Evolutionary conservation across 495 filamentous ascomycete genomes (phyloP).

Genomic region (Paragyromitra xinjiangensis): DNA sequence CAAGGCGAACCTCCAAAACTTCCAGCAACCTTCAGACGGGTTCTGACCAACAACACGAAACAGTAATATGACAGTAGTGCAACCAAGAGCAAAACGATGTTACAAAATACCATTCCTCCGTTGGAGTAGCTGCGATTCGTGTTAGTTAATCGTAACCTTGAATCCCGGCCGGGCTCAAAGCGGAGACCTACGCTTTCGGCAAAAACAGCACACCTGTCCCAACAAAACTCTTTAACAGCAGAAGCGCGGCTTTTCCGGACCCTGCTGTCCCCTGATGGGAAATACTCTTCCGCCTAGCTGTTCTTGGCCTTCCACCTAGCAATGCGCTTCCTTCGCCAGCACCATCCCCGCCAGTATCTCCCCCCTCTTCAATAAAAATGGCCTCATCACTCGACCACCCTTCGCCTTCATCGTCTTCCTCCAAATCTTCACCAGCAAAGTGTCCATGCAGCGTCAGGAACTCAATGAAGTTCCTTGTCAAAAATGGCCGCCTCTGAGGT

Average conservation of each 20-base stretch:
- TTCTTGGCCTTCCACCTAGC: slow-evolving; percentile 65
- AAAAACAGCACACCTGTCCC: slow-evolving; percentile 97
- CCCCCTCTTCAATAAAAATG: slow-evolving; percentile 72
- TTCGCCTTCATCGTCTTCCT: slow-evolving; percentile 77
- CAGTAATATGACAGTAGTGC: slow-evolving; percentile 91
- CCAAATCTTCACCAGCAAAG: slow-evolving; percentile 94
- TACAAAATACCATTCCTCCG: slow-evolving; percentile 97
- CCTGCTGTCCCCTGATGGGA: slow-evolving; percentile 56
- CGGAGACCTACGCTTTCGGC: slow-evolving; percentile 70
- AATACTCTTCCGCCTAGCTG: slow-evolving; percentile 67
- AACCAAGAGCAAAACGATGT: slow-evolving; percentile 82
- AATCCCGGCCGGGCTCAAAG: neutral
- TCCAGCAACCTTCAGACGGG: slow-evolving; percentile 80
- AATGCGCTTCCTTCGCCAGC: slow-evolving; percentile 85
- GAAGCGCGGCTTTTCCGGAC: slow-evolving; percentile 68
- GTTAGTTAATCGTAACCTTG: slow-evolving; percentile 16
- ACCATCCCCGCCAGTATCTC: slow-evolving; percentile 67
- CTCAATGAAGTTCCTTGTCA: slow-evolving; percentile 92
- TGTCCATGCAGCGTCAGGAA: slow-evolving; percentile 95
- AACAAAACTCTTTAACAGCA: slow-evolving; percentile 95
- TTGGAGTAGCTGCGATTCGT: slow-evolving; percentile 70
- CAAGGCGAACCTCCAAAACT: slow-evolving; percentile 74
- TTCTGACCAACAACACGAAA: slow-evolving; percentile 90
- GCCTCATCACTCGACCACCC: slow-evolving; percentile 84
- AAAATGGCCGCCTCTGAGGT: slow-evolving; percentile 68